Evolutionary conservation across 768 basidiomycete genomes (phyloP), one percentile per base, ranked within the genome.

Genomic region (Cyathus striatus): DNA sequence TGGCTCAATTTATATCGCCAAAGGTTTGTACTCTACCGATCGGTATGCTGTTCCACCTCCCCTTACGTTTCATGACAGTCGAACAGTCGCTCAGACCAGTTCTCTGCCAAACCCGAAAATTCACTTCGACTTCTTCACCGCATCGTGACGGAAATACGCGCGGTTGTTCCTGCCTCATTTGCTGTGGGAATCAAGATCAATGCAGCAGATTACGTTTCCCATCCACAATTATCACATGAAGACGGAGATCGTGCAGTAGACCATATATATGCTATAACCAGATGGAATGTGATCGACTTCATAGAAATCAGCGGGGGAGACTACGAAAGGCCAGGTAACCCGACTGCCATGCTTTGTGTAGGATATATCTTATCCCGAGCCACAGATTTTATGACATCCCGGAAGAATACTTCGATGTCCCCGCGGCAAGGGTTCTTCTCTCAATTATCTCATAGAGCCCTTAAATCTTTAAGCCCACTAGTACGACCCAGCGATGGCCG

Each of bases 271-370:
- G 57, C 70, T 27, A 78, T 92, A 22, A 76, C 83, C 0, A 56
- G 59, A 27, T 89, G 88, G 81, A 72, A 72, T 1, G 62, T 65
- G 14, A 54, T 94, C 4, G 91, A 95, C 58, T 86, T 91, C 54
- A 79, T 95, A 40, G 91, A 95, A 60, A 77, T 95, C 46, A 89
- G 84, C 43, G 91, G 91, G 1, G 91, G 91, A 0, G 82, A 84
- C 56, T 95, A 94, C 50, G 87, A 90, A 54, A 76, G 72, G 14
- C 84, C 86, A 51, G 78, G 90, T 84, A n/a, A n/a, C n/a, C n/a
- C n/a, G n/a, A n/a, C n/a, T n/a, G n/a, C n/a, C n/a, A n/a, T n/a
- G n/a, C n/a, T n/a, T n/a, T n/a, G n/a, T n/a, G n/a, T n/a, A n/a
- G 51, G 14, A 70, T 52, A 14, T 4, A 6, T 18, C 30, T 22